Evolutionary conservation across 768 basidiomycete genomes (phyloP).

Genomic region (Leccinum fibrillosum): DNA sequence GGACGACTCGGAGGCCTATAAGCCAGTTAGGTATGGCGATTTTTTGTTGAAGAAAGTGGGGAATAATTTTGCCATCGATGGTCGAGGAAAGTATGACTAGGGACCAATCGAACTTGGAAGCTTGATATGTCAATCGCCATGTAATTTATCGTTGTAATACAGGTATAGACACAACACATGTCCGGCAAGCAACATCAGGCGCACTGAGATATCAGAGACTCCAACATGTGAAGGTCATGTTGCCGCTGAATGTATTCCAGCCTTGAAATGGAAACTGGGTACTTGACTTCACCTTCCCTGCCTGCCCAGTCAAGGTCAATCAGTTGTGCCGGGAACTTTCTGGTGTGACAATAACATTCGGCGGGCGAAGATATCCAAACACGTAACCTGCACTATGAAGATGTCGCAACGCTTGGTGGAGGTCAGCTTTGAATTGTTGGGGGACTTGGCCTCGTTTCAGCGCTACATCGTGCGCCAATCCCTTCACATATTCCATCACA

Average conservation of each 20-base stretch:
- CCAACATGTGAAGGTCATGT: too few relatives aligned
- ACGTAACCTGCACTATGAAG: conserved; percentile 35
- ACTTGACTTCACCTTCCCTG: conserved; percentile 1
- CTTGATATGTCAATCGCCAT: too few relatives aligned
- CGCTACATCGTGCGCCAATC: neutral
- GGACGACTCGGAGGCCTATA: conserved; percentile 31
- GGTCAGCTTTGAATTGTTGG: conserved; percentile 11
- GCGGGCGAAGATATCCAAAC: conserved; percentile 35
- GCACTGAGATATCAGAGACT: too few relatives aligned
- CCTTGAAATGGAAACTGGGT: neutral
- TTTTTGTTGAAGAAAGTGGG: conserved; percentile 73
- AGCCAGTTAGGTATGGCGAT: conserved; percentile 70
- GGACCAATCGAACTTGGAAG: too few relatives aligned
- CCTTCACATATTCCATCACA: conserved; percentile 38
- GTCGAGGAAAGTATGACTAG: conserved; percentile 33
- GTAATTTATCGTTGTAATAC: too few relatives aligned
- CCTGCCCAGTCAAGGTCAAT: conserved; percentile 10
- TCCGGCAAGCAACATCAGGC: too few relatives aligned
- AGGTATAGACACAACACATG: too few relatives aligned
- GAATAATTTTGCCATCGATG: conserved; percentile 58
- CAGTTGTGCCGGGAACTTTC: neutral
- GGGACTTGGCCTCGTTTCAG: conserved; percentile 6
- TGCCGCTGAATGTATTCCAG: neutral
- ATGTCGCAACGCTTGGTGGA: conserved; percentile 14
- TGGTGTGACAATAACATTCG: conserved; percentile 31